Evolutionary conservation across 2,329 filamentous ascomycete species (phyloP), one percentile per base, ranked within the genome.

Genomic region (Phyllosticta citrichinensis): DNA sequence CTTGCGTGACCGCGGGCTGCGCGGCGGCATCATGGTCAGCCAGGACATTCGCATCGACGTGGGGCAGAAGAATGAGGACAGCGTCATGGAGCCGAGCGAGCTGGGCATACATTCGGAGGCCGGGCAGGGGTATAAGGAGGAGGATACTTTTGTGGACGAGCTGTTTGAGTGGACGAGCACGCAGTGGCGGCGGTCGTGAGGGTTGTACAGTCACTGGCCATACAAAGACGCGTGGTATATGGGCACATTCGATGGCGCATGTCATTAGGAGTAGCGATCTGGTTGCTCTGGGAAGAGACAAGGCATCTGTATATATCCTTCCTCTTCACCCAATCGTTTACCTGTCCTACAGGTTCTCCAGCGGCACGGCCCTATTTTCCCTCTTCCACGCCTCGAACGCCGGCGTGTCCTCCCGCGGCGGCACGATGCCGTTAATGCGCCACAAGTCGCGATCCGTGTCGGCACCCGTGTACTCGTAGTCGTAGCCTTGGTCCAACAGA

Each of bases 361-460:
- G 57, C 50, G 58, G 58, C 9, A 62, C 33, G 11, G 63, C 57
- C 63, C 56, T 58, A 9, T 68, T 68, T 56, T 67, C 65, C 47
- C 60, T 66, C 20, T 58, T 55, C 74, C 75, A 76, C 0, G 67
- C 66, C 62, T 67, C 66, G 62, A 67, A 66, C 2, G 56, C 65
- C 47, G 74, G 72, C 56, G 73, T 75, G 55, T 61, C 63, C 19
- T 59, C 70, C 14, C 66, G 65, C 5, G 75, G 75, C 5, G 75
- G 67, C 40, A 66, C 63, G 22, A 76, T n/a, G 4, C 73, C 76
- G 52, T 79, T 73, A n/a, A 79, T 66, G 64, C 71, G 74, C 77
- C 77, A 80, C 53, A 79, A 61, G 20, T 66, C 66, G 25, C 74
- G 64, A 25, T 75, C 72, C n/a, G 75, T 77, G 68, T 80, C 76